Evolutionary conservation across 129 eudicot species (phyloP).

Genomic region (Ambrosia artemisiifolia): DNA sequence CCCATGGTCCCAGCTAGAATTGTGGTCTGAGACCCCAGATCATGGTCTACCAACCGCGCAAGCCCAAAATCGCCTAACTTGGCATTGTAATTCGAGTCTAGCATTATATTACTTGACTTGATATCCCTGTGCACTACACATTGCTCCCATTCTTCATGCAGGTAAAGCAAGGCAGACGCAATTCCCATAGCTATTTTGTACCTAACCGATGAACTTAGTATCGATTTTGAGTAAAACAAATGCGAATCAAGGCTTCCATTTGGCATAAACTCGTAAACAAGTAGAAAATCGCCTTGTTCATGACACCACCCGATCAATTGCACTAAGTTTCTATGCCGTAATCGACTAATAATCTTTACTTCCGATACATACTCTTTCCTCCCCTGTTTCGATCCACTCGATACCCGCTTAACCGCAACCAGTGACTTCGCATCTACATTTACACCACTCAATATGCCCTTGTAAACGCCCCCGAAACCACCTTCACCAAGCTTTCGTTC

Average conservation of each 20-base stretch:
- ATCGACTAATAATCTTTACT: conserved; percentile 39
- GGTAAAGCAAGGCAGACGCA: conserved; percentile 42
- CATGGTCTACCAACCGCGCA: conserved; percentile 52
- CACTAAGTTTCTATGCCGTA: conserved; percentile 48
- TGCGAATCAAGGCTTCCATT: conserved; percentile 58
- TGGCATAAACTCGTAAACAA: conserved; percentile 57
- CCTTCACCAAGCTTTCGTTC: conserved; percentile 57
- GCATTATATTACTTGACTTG: conserved; percentile 49
- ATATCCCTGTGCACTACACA: conserved; percentile 54
- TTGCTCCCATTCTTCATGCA: conserved; percentile 60
- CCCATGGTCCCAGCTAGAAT: conserved; percentile 54
- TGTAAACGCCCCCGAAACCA: conserved; percentile 59
- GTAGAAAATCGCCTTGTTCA: conserved; percentile 48
- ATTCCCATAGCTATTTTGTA: conserved; percentile 46
- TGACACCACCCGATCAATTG: conserved; percentile 61
- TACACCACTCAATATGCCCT: conserved; percentile 29
- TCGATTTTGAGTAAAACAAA: conserved; percentile 22
- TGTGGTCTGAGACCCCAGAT: conserved; percentile 46
- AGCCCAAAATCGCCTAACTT: conserved; percentile 57
- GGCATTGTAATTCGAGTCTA: conserved; percentile 46
- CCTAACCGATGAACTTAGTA: conserved; percentile 31
- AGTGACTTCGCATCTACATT: background rate
- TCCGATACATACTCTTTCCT: conserved; percentile 49
- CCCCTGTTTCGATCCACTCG: conserved; percentile 52
- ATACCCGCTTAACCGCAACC: conserved; percentile 45